These are phyloP conservation scores for Blastocladiella emersonii DNA, from an alignment of 371 early-diverging fungal species.

Conservation along the genomic window DNA sequence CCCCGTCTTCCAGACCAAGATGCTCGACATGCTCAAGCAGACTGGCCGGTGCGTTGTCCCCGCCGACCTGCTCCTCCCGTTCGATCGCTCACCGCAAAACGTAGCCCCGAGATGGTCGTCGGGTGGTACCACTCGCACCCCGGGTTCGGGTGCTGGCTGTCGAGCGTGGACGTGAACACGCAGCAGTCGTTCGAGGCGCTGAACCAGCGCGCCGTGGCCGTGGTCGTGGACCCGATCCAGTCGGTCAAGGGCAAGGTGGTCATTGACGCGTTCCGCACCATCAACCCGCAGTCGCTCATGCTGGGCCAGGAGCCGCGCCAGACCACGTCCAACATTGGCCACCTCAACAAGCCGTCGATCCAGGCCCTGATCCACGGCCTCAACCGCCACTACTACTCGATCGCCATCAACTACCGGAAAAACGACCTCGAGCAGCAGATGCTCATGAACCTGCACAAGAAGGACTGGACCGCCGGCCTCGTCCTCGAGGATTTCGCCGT, in stretches of 20 bases:
- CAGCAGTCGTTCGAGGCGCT: constrained; percentile 97
- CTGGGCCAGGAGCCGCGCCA: constrained; percentile 96
- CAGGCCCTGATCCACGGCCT: constrained; percentile 98
- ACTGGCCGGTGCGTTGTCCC: constrained; percentile 68
- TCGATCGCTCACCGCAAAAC: too few relatives aligned
- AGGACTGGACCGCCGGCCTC: constrained; percentile 98
- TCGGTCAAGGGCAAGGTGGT: constrained; percentile 99
- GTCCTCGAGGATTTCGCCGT: constrained; percentile 68
- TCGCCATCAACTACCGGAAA: constrained; percentile 98
- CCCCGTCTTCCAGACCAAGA: constrained; percentile 99
- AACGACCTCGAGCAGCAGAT: constrained; percentile 98
- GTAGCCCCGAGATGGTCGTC: constrained; percentile 97
- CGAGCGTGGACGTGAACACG: constrained; percentile 98
- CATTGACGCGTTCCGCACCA: constrained; percentile 99
- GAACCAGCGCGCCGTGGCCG: constrained; percentile 96
- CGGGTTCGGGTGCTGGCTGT: constrained; percentile 99
- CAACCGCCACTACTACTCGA: constrained; percentile 98
- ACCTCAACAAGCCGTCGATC: constrained; percentile 95
- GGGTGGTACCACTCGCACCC: constrained; percentile 99
- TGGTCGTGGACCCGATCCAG: constrained; percentile 99
- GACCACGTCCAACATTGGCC: constrained; percentile 98
- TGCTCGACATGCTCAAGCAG: constrained; percentile 99
- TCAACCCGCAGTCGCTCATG: constrained; percentile 80
- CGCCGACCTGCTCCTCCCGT: background rate
- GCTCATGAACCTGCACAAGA: constrained; percentile 97